Percentiles rank a stretch among this genome's conserved stretches.
These are phyloP conservation scores for Aspergillus ochraceus DNA, from an alignment of 2,329 filamentous ascomycete genomes.

Conservation along the genomic window DNA sequence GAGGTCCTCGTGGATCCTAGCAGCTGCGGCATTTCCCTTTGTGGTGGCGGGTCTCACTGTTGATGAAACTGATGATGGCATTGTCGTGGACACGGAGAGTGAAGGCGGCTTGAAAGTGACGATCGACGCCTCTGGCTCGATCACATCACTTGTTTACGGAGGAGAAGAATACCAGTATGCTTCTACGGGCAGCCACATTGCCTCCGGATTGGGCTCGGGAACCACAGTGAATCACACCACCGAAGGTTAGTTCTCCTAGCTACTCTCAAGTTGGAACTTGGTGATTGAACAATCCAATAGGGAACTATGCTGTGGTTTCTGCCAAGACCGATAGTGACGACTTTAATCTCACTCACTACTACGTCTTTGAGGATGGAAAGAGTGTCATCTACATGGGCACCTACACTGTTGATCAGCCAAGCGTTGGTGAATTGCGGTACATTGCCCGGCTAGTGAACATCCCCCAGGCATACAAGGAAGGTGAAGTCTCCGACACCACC, in stretches of 20 bases:
- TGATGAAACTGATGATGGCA: neutral
- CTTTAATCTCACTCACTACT: slow-evolving; percentile 5
- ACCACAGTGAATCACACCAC: neutral
- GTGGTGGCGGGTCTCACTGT: neutral
- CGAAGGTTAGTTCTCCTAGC: neutral
- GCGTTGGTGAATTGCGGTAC: slow-evolving; percentile 6
- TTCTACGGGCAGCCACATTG: neutral
- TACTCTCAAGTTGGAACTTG: neutral
- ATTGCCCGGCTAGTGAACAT: slow-evolving; percentile 3
- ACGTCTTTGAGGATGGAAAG: slow-evolving; percentile 2
- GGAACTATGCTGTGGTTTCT: neutral
- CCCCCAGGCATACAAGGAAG: neutral
- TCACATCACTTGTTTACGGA: neutral
- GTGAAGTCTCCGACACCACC: neutral
- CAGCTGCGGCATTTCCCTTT: neutral
- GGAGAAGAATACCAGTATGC: neutral
- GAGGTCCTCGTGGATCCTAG: neutral
- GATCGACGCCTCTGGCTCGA: neutral
- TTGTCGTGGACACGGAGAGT: slow-evolving; percentile 2
- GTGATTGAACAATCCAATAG: neutral
- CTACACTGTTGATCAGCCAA: neutral
- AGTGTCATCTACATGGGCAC: slow-evolving; percentile 8
- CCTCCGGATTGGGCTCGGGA: neutral
- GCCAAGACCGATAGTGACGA: neutral
- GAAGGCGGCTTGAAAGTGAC: slow-evolving; percentile 5